These are phyloP conservation scores for Arachis monticola DNA, from an alignment of 331 rosid genomes.

Conservation along the genomic window DNA sequence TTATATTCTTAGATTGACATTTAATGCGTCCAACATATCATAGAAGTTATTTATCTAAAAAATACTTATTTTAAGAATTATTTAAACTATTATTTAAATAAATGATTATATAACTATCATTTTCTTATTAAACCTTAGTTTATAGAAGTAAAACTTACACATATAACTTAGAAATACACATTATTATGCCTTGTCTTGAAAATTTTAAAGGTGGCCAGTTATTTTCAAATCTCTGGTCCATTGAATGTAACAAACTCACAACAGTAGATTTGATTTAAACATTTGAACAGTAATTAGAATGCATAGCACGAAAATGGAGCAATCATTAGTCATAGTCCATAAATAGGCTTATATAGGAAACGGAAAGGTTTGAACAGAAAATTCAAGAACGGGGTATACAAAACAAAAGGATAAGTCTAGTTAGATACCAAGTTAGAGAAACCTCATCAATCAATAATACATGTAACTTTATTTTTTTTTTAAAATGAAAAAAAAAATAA, in stretches of 20 bases:
- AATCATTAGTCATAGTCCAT: neutral
- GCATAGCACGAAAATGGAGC: neutral
- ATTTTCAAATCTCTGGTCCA: neutral
- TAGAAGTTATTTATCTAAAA: too few species aligned
- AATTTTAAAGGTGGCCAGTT: neutral
- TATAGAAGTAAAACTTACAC: too few species aligned
- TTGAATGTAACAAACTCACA: neutral
- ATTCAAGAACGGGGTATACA: neutral
- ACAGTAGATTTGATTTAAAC: slow-evolving; percentile 1
- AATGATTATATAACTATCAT: too few species aligned
- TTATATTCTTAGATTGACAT: too few species aligned
- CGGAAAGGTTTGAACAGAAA: neutral
- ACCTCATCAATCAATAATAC: neutral
- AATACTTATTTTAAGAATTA: too few species aligned
- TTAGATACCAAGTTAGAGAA: slow-evolving; percentile 7
- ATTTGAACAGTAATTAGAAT: neutral
- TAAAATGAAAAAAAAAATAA: too few species aligned
- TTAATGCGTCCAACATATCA: too few species aligned
- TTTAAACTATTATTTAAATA: too few species aligned
- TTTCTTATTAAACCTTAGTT: too few species aligned
- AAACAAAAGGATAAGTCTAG: neutral
- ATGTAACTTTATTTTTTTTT: neutral
- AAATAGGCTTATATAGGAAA: neutral
- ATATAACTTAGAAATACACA: neutral
- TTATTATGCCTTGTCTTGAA: neutral